Base-by-base conservation (phyloP, 1,284 basidiomycete genomes). In the Xerocomus cyaneibrunnescens region DNA sequence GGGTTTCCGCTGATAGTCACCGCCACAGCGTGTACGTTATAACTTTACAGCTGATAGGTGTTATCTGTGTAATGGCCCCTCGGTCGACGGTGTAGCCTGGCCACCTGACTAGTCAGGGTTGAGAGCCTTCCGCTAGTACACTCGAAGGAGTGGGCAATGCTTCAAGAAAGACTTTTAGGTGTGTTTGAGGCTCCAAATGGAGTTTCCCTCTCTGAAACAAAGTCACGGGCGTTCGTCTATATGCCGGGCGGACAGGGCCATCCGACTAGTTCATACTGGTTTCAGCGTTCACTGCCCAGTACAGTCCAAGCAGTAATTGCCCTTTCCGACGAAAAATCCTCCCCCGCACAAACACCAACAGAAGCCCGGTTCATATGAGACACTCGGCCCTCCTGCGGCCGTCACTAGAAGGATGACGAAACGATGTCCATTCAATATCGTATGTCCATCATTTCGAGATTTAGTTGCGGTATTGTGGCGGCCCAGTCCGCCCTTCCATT, bases 381-480 rank as follows among this genome's bases (percentile, higher is more conserved):
- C 38, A 5, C 23, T 22, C 12, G n/a, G 16, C 40, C 40, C 14
- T 19, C 17, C 25, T 21, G 41, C 19, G 21, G 14, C 52, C 30
- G 51, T 51, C n/a, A 28, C 28, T 23, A 47, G 51, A 53, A 54
- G 31, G n/a, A 14, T 34, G 27, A 35, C 25, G 41, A 31, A 52
- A 30, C 16, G 25, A 23, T 21, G 16, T 22, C 34, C 25, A 41
- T 30, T 28, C 44, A 19, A 10, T 19, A 10, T 10, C 9, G 13
- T 16, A 41, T 19, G 13, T n/a, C 23, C 38, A 17, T 40, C 38
- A 7, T n/a, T 25, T 23, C 16, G 25, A 13, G 39, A 41, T 41
- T 8, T 28, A 19, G 16, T 19, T 28, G 52, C 46, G 55, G 45
- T 23, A 14, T 42, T 58, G 31, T 28, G 9, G 56, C 52, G 56